These are phyloP conservation scores for Colletotrichum sp. DNA, from an alignment of 2,329 filamentous ascomycete species.

Conservation along the genomic window DNA sequence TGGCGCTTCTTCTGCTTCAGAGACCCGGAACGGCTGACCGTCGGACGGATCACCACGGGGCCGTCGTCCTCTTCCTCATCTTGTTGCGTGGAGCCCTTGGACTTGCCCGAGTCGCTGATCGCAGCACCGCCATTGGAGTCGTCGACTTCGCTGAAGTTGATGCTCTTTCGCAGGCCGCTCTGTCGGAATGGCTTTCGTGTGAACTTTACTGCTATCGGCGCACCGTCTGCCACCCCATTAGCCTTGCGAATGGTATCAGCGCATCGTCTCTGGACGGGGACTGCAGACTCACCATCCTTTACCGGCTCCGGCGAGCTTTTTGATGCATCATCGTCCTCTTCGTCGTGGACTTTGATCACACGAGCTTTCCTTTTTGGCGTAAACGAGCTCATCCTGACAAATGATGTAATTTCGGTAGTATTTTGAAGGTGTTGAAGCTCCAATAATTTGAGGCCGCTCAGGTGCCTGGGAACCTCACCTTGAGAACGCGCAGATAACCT, in stretches of 20 bases:
- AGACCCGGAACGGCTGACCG: constrained; percentile 50
- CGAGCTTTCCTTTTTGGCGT: constrained; percentile 71
- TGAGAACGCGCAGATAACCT: constrained; percentile 7
- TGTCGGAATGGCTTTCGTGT: constrained; percentile 60
- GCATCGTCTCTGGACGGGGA: constrained; percentile 18
- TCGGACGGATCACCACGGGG: constrained; percentile 55
- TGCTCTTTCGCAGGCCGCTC: constrained; percentile 62
- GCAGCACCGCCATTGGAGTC: constrained; percentile 17
- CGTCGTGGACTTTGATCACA: constrained; percentile 74
- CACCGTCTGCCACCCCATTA: constrained; percentile 11
- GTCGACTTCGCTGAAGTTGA: constrained; percentile 47
- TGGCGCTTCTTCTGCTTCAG: constrained; percentile 72
- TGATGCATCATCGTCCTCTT: constrained; percentile 53
- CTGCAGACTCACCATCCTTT: constrained; percentile 41
- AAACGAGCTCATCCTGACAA: constrained; percentile 56
- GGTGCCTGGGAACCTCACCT: not conserved
- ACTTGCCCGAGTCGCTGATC: not conserved
- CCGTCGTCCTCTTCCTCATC: constrained; percentile 50
- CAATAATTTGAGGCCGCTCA: not conserved
- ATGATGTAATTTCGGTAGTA: not conserved
- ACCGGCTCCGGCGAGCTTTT: constrained; percentile 25
- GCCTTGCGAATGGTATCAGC: constrained; percentile 28
- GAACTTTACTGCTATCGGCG: constrained; percentile 18
- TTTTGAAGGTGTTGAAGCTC: not conserved
- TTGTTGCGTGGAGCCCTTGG: constrained; percentile 23